Base-by-base conservation (phyloP, 2,329 filamentous ascomycete species). In the Elsinoe batatas region DNA sequence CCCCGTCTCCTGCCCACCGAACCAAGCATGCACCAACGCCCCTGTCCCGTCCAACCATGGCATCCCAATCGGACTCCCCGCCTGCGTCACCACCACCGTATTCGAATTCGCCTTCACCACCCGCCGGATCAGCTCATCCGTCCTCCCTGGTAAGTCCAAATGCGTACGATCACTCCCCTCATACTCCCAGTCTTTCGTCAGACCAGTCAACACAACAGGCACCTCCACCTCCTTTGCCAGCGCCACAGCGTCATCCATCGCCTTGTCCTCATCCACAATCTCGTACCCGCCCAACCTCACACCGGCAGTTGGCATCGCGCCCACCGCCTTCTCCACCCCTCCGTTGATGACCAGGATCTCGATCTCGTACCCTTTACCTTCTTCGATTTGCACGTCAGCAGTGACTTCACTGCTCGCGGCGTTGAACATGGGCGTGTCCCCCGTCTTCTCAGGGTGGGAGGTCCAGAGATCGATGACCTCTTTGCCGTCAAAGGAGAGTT, bases 1-100 rank as follows among this genome's bases (percentile, higher is more conserved):
- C 5, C 88, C 88, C 4, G 84, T 85, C 72, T 93, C 88, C 64
- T 93, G 88, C n/a, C 88, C 88, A 58, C 87, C 86, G 64, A 90
- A 93, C 87, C 87, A 93, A 6, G 87, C 79, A 65, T 89, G 85
- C 0, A 90, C 64, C 30, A 89, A 81, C 1, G 83, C 79, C 2
- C 83, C 79, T 2, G 85, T 82, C 18, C 75, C 69, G 59, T 80
- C 74, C 1, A 75, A 79, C 86, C 85, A 90, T 13, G 84, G 84
- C 82, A 87, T 83, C 1, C 78, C 77, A 13, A 87, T 78, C 0
- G 87, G 87, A 0, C 86, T 88, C 35, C 87, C 88, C 0, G 85
- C 88, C 63, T 91, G 87, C 65, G 88, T 82, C 1, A 91, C 83
- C 1, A 93, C 80, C 1, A 82, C 80, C 1, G 85, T 84, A 56